Base-by-base conservation (phyloP, 2,329 filamentous ascomycete genomes). In the Pseudogymnoascus sp. region DNA sequence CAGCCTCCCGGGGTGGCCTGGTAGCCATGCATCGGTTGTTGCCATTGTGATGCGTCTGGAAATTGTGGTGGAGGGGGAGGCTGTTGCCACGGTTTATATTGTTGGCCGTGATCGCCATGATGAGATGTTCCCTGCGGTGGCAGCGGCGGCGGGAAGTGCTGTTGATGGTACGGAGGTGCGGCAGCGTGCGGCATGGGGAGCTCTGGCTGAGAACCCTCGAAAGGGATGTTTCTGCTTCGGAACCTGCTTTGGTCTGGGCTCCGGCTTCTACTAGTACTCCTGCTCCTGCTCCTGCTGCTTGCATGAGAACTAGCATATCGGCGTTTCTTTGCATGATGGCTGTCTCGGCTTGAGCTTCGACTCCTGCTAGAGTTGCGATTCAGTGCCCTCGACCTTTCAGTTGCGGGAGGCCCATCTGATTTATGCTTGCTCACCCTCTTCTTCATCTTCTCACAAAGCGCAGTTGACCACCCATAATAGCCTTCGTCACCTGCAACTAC, bases 391-490 rank as follows among this genome's bases (percentile, higher is more conserved):
- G 62, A 26, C 43, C 60, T 12, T 66, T 55, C 49, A 5, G n/a
- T 33, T 35, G 29, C 29, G 4, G 45, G 65, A 14, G 64, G 60
- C 16, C 33, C 41, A 7, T 35, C 33, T 23, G 67, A 65, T 19
- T 63, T 52, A 35, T 68, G 65, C 1, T 65, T 41, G n/a, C 68
- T 71, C 63, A 69, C 70, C 38, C 82, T 78, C 60, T 79, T 76
- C 74, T 88, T 91, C 88, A 94, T 94, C 70, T 88, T 89, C 67
- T 90, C 80, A 72, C 90, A 95, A 68, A 96, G 94, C 0, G 79
- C 78, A 39, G 83, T 82, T 4, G 91, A 93, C 92, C 92, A 96
- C 65, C 91, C 92, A 71, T 95, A 95, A 73, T 95, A 95, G 0
- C 89, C 90, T 66, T 90, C 86, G 1, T 86, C 87, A 6, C 81